Evolutionary conservation across 495 filamentous ascomycete species (phyloP), one percentile per base, ranked within the genome.

Genomic region (Aspergillus campestris): DNA sequence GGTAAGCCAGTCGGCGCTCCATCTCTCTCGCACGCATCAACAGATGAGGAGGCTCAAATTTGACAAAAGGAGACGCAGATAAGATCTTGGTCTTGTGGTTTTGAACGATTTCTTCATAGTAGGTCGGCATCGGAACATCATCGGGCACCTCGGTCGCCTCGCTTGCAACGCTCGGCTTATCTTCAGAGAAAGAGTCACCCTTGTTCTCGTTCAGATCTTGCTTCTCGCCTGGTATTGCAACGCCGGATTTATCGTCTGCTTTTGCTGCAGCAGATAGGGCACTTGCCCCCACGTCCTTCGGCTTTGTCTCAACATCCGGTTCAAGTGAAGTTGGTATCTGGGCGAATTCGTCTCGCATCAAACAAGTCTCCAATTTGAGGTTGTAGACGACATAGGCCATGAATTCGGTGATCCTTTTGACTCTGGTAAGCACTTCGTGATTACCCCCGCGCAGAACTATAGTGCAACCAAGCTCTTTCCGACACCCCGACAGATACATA

Each of bases 311-410:
- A 7, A 49, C 46, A 13, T 61, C 70, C 40, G 56, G 61, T 30
- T 59, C 61, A 5, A 79, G 66, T 5, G 79, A 71, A 3, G 83
- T 78, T 9, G 94, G 90, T 38, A 96, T 83, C 45, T 90, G 74
- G 18, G 94, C 86, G 60, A 88, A 95, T 52, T 95, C 90, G 65
- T 99, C 94, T 40, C 90, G 79, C 86, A 99, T 92, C 38, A 99
- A 64, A 56, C 82, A 95, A 2, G 94, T 95, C 64, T 99, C 94
- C 7, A 99, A 77, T 59, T 92, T 95, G 14, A 97, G 74, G 53
- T 95, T 99, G 64, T 99, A 96, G 11, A 96, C 89, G 18, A 99
- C 94, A 57, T 96, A 99, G 44, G 91, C 81, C 89, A 99, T 95
- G 56, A 99, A 94, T 60, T 99, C 94, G 3, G 92, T 94, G 55